Base-by-base conservation (phyloP, 345 rosid genomes). In the Streptanthus diversifolius region DNA sequence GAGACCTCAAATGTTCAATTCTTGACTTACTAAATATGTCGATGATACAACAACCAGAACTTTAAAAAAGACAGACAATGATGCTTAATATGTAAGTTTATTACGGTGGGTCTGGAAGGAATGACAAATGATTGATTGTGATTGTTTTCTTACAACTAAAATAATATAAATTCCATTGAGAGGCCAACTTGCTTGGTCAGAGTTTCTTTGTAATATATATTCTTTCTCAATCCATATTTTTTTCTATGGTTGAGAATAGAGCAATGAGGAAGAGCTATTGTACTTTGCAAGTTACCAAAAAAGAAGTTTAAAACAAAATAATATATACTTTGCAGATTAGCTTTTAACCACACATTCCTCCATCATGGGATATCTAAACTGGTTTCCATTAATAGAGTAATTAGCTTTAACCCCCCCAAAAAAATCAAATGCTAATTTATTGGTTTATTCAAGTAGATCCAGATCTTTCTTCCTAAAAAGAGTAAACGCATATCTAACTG, bases 131-230 rank as follows among this genome's bases (percentile, higher is more conserved):
- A 66, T 56, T 66, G 72, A 74, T 24, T 35, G 52, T 65, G 66
- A 35, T 65, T 10, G 17, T 37, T 45, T n/a, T 32, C 17, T 17
- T 56, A 2, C 21, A 15, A 41, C 0, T 19, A 14, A 30, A 21
- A 21, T 9, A 51, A 37, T 18, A 4, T 13, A 32, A 12, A 64
- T 39, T 67, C 32, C 8, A 24, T 10, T 17, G 9, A 12, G 35
- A 53, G 45, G 30, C 64, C 33, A 73, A 73, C 1, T 44, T 73
- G 71, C 65, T 55, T 73, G 71, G 66, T 54, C 39, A 15, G n/a
- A 21, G 70, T 53, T 63, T 63, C 13, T 47, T 18, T 39, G 19
- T 62, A 15, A 59, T 24, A 25, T 70, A 13, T 32, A 0, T 40
- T 33, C 37, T 47, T 60, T 13, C 9, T 37, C 8, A 39, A 8